Evolutionary conservation across 83 land plant genomes (phyloP).

Genomic region (Diphasiastrum complanatum): DNA sequence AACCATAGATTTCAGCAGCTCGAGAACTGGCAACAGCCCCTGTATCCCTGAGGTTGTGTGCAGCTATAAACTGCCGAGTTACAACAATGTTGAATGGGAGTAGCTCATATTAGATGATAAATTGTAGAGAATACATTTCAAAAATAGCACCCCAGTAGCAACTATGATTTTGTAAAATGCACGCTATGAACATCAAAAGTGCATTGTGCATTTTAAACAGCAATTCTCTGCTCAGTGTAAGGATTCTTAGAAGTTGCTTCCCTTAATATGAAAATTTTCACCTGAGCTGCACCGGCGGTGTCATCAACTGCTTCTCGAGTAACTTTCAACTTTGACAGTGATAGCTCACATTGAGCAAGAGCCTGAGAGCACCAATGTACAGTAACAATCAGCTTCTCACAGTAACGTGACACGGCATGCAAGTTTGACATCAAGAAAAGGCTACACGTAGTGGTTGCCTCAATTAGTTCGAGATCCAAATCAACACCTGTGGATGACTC

Average conservation of each 20-base stretch:
- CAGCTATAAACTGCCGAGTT: constrained; percentile 49
- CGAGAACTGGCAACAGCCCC: constrained; percentile 83
- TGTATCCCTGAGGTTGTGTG: constrained; percentile 45
- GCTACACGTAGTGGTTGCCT: background rate
- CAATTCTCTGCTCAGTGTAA: too few relatives aligned
- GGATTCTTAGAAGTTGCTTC: background rate
- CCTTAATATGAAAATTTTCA: constrained; percentile 4
- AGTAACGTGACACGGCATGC: too few relatives aligned
- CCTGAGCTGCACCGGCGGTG: constrained; percentile 87
- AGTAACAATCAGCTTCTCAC: background rate
- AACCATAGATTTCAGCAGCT: constrained; percentile 82
- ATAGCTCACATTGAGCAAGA: constrained; percentile 53
- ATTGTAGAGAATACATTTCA: background rate
- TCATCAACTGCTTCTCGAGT: constrained; percentile 54
- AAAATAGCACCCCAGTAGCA: background rate
- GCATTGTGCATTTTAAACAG: background rate
- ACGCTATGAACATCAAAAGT: background rate
- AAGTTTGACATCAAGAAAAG: too few relatives aligned
- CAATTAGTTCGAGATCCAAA: background rate
- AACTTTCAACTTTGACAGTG: constrained; percentile 46
- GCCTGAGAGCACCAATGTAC: constrained; percentile 8
- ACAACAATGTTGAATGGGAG: background rate
- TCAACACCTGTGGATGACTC: constrained; percentile 17
- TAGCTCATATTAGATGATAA: background rate
- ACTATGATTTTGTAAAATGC: background rate